Percentiles rank a stretch among this genome's conserved stretches.
phyloP scores from a whole-genome alignment of 1,284 basidiomycete genomes.

The Cystobasidium pallidum region DNA sequence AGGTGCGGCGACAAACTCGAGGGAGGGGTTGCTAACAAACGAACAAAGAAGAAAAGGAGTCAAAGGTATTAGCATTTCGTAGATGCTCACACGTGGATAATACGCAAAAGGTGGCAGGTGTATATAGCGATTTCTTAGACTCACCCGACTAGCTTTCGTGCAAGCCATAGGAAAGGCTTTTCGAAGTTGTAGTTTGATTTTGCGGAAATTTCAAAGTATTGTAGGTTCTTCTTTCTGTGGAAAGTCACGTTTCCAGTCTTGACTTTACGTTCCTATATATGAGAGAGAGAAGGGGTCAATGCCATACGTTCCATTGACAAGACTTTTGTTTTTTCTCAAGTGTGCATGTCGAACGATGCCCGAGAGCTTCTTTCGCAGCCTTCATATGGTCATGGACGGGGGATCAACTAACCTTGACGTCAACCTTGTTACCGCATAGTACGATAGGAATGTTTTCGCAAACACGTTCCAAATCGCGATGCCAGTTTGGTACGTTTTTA shows the following conservation, averaged over 20 bases:
- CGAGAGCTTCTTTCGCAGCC: too few relatives aligned
- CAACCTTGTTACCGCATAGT: conserved; percentile 99
- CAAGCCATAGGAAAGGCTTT: conserved; percentile 99
- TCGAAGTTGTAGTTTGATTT: conserved; percentile 99
- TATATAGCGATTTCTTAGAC: too few relatives aligned
- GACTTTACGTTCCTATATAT: conserved; percentile 91
- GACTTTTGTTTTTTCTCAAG: background rate
- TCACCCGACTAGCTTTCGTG: conserved; percentile 94
- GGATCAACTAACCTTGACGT: conserved; percentile 90
- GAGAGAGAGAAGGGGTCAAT: background rate
- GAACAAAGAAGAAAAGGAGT: background rate
- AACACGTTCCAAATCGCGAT: conserved; percentile 98
- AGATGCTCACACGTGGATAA: background rate
- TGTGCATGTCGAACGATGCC: too few relatives aligned
- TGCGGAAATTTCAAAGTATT: conserved; percentile 99
- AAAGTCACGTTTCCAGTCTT: conserved; percentile 97
- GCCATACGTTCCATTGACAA: too few relatives aligned
- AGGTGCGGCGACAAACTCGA: conserved; percentile 96
- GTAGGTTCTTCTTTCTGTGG: conserved; percentile 99
- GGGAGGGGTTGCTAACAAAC: conserved; percentile 70
- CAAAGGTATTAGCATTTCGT: background rate
- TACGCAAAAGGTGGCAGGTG: too few relatives aligned
- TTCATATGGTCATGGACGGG: too few relatives aligned
- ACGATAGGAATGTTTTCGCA: conserved; percentile 99
- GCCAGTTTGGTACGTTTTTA: conserved; percentile 99